phyloP scores from a whole-genome alignment of 257 asterid genomes.

The Nicotiana paniculata region DNA sequence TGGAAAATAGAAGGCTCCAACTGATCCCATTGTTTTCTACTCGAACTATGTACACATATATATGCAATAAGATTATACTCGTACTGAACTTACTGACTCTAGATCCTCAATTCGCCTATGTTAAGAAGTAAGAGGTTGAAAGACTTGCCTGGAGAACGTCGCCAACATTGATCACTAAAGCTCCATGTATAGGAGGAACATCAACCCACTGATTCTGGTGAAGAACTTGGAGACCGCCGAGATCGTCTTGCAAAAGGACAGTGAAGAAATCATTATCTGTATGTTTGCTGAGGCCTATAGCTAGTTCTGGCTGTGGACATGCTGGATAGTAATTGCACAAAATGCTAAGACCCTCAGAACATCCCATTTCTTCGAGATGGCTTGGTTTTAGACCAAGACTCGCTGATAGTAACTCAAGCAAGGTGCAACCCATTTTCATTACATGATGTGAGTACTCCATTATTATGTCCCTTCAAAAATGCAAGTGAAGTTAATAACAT shows the following conservation, averaged over 20 bases:
- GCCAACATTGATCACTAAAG: slow-evolving; percentile 55
- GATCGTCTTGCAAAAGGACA: slow-evolving; percentile 47
- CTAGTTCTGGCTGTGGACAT: slow-evolving; percentile 60
- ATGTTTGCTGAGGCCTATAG: slow-evolving; percentile 52
- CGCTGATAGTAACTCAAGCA: slow-evolving; percentile 50
- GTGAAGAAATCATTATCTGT: slow-evolving; percentile 50
- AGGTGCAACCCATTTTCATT: slow-evolving; percentile 33
- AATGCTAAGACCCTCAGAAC: slow-evolving; percentile 43
- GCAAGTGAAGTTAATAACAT: not conserved
- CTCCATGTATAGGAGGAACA: slow-evolving; percentile 41
- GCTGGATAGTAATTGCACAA: slow-evolving; percentile 59
- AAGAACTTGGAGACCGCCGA: slow-evolving; percentile 55
- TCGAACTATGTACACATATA: not conserved
- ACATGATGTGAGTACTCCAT: slow-evolving; percentile 45
- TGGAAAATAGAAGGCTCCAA: no score
- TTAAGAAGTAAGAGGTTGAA: not conserved
- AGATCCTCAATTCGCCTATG: not conserved
- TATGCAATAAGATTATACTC: not conserved
- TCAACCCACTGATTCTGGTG: slow-evolving; percentile 48
- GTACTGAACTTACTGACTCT: not conserved
- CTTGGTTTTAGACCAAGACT: slow-evolving; percentile 44
- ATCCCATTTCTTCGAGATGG: slow-evolving; percentile 39
- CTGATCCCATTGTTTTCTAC: not conserved
- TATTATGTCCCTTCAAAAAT: slow-evolving; percentile 38
- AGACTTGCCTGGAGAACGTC: slow-evolving; percentile 57